Evolutionary conservation across 148 eudicot genomes (phyloP).

Genomic region (Silene uniflora): DNA sequence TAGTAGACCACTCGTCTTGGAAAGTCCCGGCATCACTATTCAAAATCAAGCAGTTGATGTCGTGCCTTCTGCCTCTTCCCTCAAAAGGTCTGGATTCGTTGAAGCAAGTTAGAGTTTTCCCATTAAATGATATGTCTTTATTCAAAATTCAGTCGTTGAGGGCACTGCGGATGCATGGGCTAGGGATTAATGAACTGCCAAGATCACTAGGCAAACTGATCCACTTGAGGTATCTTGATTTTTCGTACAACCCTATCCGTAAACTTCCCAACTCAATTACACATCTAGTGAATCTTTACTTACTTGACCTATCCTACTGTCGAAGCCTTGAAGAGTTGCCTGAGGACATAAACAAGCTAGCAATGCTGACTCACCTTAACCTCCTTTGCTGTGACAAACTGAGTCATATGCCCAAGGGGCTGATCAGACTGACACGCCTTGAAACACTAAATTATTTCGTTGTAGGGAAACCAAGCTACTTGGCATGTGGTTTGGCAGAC

Average conservation of each 20-base stretch:
- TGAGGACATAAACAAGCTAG: not conserved
- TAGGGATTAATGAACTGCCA: no score
- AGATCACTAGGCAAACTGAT: not conserved
- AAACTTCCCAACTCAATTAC: constrained; percentile 13
- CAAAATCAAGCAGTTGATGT: constrained; percentile 4
- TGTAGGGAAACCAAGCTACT: not conserved
- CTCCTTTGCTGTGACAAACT: not conserved
- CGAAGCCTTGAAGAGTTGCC: constrained; percentile 1
- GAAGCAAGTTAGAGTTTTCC: not conserved
- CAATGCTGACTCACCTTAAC: constrained; percentile 8
- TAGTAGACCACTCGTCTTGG: not conserved
- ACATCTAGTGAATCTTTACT: no score
- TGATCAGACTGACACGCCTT: not conserved
- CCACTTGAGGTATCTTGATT: constrained; percentile 8
- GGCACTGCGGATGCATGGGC: not conserved
- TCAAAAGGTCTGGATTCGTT: not conserved
- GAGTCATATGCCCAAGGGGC: constrained; percentile 11
- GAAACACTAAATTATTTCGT: not conserved
- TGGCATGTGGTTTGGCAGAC: constrained; percentile 5
- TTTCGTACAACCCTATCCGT: not conserved
- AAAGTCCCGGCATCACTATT: not conserved
- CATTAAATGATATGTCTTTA: not conserved
- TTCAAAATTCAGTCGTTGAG: not conserved
- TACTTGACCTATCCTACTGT: not conserved
- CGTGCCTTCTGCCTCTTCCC: not conserved